phyloP scores from a whole-genome alignment of 1,284 basidiomycete genomes.

The Filobasidium uniguttulatum region DNA sequence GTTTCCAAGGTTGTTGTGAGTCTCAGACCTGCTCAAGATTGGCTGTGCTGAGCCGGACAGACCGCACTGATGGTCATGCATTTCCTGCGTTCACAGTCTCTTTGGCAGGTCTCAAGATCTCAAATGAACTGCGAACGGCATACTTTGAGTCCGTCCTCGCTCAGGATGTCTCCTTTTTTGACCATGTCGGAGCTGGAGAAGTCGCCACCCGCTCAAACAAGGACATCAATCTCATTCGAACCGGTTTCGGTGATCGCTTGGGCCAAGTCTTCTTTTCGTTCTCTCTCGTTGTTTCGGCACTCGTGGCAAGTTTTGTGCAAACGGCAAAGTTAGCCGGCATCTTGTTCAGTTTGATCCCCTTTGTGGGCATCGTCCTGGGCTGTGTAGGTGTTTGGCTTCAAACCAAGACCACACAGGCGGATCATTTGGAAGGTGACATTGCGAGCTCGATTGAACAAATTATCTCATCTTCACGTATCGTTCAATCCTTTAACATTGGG shows the following conservation, averaged over 20 bases:
- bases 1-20: constrained; percentile 27
- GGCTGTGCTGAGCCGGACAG: background rate
- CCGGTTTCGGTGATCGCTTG: constrained; percentile 79
- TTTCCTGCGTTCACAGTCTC: constrained; percentile 20
- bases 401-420: constrained; percentile 39
- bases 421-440: constrained; percentile 64
- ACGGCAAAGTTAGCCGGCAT: constrained; percentile 56
- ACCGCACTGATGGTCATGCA: background rate
- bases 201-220: constrained; percentile 88
- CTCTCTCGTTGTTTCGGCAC: constrained; percentile 10
- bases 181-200: constrained; percentile 88
- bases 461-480: constrained; percentile 44
- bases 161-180: constrained; percentile 73
- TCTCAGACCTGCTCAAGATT: background rate
- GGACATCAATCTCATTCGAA: constrained; percentile 55
- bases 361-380: constrained; percentile 61
- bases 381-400: constrained; percentile 57
- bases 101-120: constrained; percentile 28
- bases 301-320: constrained; percentile 34
- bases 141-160: constrained; percentile 38
- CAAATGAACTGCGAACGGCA: constrained; percentile 33
- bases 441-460: constrained; percentile 88
- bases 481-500: constrained; percentile 84
- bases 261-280: constrained; percentile 25
- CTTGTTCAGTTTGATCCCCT: constrained; percentile 72